phyloP scores from a whole-genome alignment of 257 asterid species.

The Solanum virginianum region DNA sequence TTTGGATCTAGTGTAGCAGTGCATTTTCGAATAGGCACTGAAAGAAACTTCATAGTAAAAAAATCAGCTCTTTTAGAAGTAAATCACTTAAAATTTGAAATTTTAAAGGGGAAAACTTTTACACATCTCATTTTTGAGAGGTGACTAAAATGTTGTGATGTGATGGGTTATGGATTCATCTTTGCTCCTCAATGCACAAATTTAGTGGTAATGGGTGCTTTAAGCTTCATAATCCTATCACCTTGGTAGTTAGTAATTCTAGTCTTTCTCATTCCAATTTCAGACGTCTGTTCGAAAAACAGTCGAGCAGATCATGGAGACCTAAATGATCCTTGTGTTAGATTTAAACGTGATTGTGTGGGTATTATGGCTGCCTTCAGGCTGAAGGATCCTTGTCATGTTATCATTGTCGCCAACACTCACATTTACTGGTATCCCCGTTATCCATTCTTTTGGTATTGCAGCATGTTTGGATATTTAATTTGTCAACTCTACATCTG shows the following conservation, averaged over 20 bases:
- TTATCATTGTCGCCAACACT: slow-evolving; percentile 66
- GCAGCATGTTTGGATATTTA: background rate
- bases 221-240: background rate
- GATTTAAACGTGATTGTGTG: slow-evolving; percentile 93
- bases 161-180: background rate
- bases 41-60: background rate
- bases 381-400: slow-evolving; percentile 45
- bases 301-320: slow-evolving; percentile 39
- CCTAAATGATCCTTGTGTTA: slow-evolving; percentile 64
- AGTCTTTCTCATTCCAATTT: slow-evolving; percentile 6
- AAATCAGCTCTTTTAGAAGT: background rate
- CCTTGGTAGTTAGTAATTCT: background rate
- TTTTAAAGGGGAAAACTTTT: background rate
- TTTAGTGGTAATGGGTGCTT: background rate
- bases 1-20: background rate
- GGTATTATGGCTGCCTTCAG: slow-evolving; percentile 83
- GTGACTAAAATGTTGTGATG: background rate
- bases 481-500: background rate
- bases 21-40: background rate
- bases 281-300: slow-evolving; percentile 25
- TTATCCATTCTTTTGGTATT: background rate
- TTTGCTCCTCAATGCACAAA: background rate
- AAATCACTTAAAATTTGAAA: background rate
- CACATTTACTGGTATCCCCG: slow-evolving; percentile 69
- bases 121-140: background rate